Conservation (phyloP, 768 basidiomycete genomes). For the Amanita exitialis region DNA sequence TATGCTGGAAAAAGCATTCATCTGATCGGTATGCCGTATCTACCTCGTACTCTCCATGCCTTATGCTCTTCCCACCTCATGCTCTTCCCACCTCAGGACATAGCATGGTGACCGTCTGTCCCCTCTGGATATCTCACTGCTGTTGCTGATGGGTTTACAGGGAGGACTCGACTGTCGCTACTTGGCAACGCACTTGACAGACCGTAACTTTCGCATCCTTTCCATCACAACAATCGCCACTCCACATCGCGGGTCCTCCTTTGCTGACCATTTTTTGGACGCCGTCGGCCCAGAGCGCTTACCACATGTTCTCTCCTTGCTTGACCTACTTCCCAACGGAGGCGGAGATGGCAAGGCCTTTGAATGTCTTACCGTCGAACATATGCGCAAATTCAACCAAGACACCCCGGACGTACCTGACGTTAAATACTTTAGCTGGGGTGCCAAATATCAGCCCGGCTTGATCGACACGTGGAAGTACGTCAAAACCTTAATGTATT, state of each 20-base stretch:
- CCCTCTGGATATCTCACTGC: neutral
- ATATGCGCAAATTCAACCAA: slow-evolving; percentile 86
- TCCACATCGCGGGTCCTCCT: slow-evolving; percentile 88
- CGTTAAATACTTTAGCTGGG: slow-evolving; percentile 93
- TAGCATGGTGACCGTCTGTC: slow-evolving; percentile 42
- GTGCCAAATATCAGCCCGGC: slow-evolving; percentile 82
- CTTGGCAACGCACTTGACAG: slow-evolving; percentile 67
- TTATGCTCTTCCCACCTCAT: slow-evolving; percentile 11
- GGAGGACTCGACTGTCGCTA: slow-evolving; percentile 94
- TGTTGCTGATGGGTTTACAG: slow-evolving; percentile 13
- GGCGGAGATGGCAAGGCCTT: slow-evolving; percentile 95
- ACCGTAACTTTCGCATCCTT: slow-evolving; percentile 70
- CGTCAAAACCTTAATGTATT: slow-evolving; percentile 12
- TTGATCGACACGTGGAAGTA: slow-evolving; percentile 85
- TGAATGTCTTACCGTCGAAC: slow-evolving; percentile 71
- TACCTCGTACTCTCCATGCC: slow-evolving; percentile 4
- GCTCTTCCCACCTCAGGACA: slow-evolving; percentile 40
- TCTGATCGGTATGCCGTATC: slow-evolving; percentile 50
- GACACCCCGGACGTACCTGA: slow-evolving; percentile 69
- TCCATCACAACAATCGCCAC: slow-evolving; percentile 92
- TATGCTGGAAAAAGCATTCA: slow-evolving; percentile 84
- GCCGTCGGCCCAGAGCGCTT: slow-evolving; percentile 59
- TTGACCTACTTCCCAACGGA: slow-evolving; percentile 83
- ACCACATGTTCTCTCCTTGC: slow-evolving; percentile 59
- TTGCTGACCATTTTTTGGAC: slow-evolving; percentile 84